A percentile compares a stretch with the other conserved stretches of the same genome.
Conservation (phyloP, 805 yeast species). For the Pichia paraexigua region DNA sequence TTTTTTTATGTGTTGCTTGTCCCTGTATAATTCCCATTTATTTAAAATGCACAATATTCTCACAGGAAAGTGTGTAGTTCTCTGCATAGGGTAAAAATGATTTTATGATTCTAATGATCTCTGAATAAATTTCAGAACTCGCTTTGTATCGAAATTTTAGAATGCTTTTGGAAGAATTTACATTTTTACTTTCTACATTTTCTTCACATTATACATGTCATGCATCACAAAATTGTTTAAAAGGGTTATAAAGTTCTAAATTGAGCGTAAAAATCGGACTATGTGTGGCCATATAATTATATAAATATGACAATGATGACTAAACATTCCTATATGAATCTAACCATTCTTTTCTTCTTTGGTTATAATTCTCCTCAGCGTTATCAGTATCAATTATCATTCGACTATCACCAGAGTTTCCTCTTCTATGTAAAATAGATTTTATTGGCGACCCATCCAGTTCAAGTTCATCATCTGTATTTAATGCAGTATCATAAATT, state of each 20-base stretch:
- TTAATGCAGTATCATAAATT: neutral
- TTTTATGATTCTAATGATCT: no score
- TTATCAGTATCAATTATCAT: conserved; percentile 1
- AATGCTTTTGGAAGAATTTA: no score
- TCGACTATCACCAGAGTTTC: conserved; percentile 3
- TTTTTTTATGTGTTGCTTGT: conserved; percentile 7
- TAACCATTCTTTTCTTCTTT: conserved; percentile 34
- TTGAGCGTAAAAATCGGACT: neutral
- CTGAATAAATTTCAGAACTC: no score
- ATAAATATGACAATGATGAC: neutral
- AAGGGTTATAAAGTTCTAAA: no score
- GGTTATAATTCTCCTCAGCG: conserved; percentile 38
- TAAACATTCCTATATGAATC: conserved; percentile 24
- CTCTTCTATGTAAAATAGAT: conserved; percentile 1
- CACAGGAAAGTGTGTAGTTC: no score
- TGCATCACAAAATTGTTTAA: neutral
- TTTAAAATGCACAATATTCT: no score
- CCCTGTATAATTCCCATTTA: conserved; percentile 7
- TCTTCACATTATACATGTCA: neutral
- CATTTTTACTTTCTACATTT: no score
- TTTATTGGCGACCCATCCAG: neutral
- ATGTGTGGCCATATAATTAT: no score
- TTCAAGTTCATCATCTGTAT: neutral
- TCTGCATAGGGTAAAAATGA: no score
- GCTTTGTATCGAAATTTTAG: no score